Evolutionary conservation across 2,329 filamentous ascomycete species (phyloP).

Genomic region (Fusarium falciforme): DNA sequence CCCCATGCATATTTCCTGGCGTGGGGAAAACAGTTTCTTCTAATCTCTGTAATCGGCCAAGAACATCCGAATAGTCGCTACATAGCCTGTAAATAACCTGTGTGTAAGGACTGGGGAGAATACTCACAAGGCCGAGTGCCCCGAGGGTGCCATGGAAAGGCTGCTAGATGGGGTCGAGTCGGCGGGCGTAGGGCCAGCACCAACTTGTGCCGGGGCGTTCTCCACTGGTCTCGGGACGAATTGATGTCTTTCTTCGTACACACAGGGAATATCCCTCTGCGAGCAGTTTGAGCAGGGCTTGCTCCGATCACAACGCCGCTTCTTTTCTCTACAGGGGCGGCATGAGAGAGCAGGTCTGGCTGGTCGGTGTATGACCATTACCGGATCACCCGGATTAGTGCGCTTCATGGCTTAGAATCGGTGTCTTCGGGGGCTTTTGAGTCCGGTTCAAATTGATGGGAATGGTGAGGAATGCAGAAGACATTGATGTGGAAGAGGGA

Average conservation of each 20-base stretch:
- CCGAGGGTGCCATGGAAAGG: not conserved
- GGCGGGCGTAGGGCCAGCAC: not conserved
- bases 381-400: not conserved
- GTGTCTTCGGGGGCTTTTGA: not conserved
- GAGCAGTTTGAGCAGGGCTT: not conserved
- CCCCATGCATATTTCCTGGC: not conserved
- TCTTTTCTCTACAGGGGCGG: not conserved
- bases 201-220: not conserved
- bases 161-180: not conserved
- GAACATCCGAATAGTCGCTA: not conserved
- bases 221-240: not conserved
- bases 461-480: not conserved
- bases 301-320: not conserved
- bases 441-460: not conserved
- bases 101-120: not conserved
- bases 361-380: not conserved
- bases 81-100: not conserved
- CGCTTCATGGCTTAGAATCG: not conserved
- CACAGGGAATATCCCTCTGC: not conserved
- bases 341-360: not conserved
- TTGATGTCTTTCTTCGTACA: not conserved
- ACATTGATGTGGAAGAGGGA: not conserved
- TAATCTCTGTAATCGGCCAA: not conserved
- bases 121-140: not conserved
- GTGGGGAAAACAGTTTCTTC: not conserved